Evolutionary conservation across 2,329 filamentous ascomycete species (phyloP).

Genomic region (Aphanoascus verrucosus): DNA sequence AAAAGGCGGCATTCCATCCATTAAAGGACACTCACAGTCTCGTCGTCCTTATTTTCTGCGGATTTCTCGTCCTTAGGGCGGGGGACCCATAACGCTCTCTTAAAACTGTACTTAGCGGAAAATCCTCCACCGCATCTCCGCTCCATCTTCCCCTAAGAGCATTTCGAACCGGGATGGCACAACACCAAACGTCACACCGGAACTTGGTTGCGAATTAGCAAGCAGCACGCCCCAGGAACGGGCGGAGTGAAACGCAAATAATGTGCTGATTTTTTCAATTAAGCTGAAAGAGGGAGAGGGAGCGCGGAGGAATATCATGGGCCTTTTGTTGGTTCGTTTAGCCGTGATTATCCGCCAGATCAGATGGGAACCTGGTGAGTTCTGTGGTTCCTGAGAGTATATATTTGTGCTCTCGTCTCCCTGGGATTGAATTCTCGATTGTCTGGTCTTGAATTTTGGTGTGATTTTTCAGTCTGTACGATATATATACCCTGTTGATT

Average conservation of each 20-base stretch:
- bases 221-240: too few species aligned
- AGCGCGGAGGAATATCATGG: too few species aligned
- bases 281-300: too few species aligned
- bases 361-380: too few species aligned
- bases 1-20: too few species aligned
- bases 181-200: conserved; percentile 9
- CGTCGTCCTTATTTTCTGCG: neutral
- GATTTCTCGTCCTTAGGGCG: neutral
- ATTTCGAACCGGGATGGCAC: conserved; percentile 33
- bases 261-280: neutral
- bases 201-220: neutral
- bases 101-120: conserved; percentile 42
- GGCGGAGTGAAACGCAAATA: neutral
- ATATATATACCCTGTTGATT: too few species aligned
- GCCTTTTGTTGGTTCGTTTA: neutral
- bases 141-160: conserved; percentile 36
- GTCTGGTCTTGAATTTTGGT: too few species aligned
- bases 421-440: neutral
- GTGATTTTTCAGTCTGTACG: too few species aligned
- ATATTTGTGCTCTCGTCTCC: neutral
- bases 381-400: too few species aligned
- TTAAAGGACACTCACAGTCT: too few species aligned
- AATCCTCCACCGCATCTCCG: conserved; percentile 13
- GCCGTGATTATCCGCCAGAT: conserved; percentile 8
- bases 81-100: conserved; percentile 22